A percentile compares a stretch with the other conserved stretches of the same genome.
phyloP scores from a whole-genome alignment of 805 yeast species.

The Geotrichum ghanense region DNA sequence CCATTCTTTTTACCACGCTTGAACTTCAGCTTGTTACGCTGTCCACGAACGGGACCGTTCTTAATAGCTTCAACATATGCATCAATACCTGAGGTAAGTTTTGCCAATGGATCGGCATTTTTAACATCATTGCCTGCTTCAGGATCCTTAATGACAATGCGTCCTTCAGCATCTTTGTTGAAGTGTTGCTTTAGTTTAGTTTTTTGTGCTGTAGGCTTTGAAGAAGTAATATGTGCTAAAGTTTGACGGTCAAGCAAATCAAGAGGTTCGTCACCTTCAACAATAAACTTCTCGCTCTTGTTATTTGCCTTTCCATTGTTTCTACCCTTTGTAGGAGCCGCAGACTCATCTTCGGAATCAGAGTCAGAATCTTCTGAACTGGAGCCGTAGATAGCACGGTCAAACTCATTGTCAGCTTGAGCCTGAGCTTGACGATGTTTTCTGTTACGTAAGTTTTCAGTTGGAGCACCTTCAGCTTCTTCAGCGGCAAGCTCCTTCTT shows the following conservation, averaged over 20 bases:
- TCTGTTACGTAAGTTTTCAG: conserved; percentile 12
- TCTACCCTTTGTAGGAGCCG: conserved; percentile 10
- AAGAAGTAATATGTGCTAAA: conserved; percentile 77
- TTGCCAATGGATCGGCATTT: conserved; percentile 13
- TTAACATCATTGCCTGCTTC: conserved; percentile 23
- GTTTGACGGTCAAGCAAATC: conserved; percentile 81
- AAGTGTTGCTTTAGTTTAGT: conserved; percentile 29
- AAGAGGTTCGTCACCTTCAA: conserved; percentile 72
- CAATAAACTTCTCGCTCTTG: conserved; percentile 48
- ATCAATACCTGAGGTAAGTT: conserved; percentile 48
- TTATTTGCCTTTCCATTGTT: conserved; percentile 18
- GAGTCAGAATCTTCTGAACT: conserved; percentile 49
- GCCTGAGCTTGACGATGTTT: conserved; percentile 22
- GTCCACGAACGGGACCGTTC: conserved; percentile 91
- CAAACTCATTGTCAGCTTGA: conserved; percentile 76
- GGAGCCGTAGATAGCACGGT: conserved; percentile 77
- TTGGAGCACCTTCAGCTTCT: conserved; percentile 22
- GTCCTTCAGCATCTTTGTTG: conserved; percentile 48
- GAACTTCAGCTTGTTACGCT: conserved; percentile 80
- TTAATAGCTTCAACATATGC: conserved; percentile 92
- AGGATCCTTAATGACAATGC: conserved; percentile 50
- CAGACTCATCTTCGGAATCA: conserved; percentile 30
- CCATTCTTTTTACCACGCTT: conserved; percentile 49
- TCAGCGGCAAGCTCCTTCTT: conserved; percentile 30
- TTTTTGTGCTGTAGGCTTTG: conserved; percentile 57